Evolutionary conservation across 306 rosid species (phyloP).

Genomic region (Rosa chinensis): DNA sequence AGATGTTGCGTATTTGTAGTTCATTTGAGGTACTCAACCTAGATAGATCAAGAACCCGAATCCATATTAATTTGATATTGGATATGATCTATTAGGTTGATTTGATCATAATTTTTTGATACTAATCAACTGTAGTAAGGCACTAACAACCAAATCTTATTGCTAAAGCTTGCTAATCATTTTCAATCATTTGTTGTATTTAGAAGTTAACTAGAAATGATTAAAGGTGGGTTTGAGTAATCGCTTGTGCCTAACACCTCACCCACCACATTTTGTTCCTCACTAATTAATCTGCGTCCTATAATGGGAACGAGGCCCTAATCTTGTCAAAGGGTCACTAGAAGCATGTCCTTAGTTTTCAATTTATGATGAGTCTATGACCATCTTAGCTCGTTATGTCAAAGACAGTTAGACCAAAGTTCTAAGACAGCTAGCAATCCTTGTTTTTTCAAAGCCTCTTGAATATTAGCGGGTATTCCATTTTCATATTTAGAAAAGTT

Average conservation of each 20-base stretch:
- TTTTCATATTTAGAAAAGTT: neutral
- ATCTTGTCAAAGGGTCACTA: slow-evolving; percentile 16
- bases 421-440: slow-evolving; percentile 10
- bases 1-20: neutral
- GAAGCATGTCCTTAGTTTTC: neutral
- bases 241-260: slow-evolving; percentile 21
- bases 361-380: neutral
- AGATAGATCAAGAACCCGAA: slow-evolving; percentile 1
- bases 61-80: neutral
- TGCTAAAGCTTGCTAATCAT: slow-evolving; percentile 40
- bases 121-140: slow-evolving; percentile 11
- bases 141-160: slow-evolving; percentile 42
- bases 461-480: neutral
- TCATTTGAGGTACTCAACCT: neutral
- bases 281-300: neutral
- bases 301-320: slow-evolving; percentile 16
- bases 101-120: slow-evolving; percentile 12
- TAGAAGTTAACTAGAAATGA: slow-evolving; percentile 25
- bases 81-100: slow-evolving; percentile 1
- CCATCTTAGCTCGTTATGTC: neutral
- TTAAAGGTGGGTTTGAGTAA: slow-evolving; percentile 32
- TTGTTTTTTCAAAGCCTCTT: neutral
- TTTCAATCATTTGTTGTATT: slow-evolving; percentile 49
- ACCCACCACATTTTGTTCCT: slow-evolving; percentile 46
- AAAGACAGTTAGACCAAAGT: neutral